phyloP scores from a whole-genome alignment of 306 rosid genomes.

The Sesbania bispinosa region DNA sequence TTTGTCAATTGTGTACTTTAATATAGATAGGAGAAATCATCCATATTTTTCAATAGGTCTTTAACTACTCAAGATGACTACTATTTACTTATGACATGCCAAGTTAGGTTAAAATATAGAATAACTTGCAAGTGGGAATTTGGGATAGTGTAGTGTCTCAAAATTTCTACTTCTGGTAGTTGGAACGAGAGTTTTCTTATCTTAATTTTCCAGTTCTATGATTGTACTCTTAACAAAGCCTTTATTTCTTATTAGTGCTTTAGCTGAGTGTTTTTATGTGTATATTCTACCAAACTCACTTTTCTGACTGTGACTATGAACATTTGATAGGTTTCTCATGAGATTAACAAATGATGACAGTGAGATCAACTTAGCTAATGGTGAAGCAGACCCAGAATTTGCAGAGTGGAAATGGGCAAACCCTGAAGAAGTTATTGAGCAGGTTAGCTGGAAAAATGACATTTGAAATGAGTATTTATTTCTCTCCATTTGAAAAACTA shows the following conservation, averaged over 20 bases:
- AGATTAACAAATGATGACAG: conserved; percentile 65
- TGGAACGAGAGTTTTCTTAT: not conserved
- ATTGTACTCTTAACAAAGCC: not conserved
- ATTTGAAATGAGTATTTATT: not conserved
- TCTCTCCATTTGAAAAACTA: not conserved
- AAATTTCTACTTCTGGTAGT: not conserved
- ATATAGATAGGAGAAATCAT: not conserved
- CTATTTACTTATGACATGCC: too few species aligned
- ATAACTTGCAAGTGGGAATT: not conserved
- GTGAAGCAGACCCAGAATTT: conserved; percentile 89
- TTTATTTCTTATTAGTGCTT: not conserved
- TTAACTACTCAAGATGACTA: conserved; percentile 1
- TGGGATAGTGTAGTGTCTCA: too few species aligned
- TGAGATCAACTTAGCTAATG: conserved; percentile 77
- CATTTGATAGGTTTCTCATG: conserved; percentile 78
- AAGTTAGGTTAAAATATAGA: too few species aligned
- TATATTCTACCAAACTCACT: not conserved
- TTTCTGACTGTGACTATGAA: conserved; percentile 18
- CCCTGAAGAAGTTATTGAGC: conserved; percentile 86
- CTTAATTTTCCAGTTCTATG: not conserved
- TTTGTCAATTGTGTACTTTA: not conserved
- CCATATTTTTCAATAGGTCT: not conserved
- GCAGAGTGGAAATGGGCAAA: conserved; percentile 98
- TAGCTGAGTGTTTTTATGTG: not conserved
- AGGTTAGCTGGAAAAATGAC: conserved; percentile 43